Evolutionary conservation across 768 basidiomycete genomes (phyloP).

Genomic region (Hysterangium stoloniferum): DNA sequence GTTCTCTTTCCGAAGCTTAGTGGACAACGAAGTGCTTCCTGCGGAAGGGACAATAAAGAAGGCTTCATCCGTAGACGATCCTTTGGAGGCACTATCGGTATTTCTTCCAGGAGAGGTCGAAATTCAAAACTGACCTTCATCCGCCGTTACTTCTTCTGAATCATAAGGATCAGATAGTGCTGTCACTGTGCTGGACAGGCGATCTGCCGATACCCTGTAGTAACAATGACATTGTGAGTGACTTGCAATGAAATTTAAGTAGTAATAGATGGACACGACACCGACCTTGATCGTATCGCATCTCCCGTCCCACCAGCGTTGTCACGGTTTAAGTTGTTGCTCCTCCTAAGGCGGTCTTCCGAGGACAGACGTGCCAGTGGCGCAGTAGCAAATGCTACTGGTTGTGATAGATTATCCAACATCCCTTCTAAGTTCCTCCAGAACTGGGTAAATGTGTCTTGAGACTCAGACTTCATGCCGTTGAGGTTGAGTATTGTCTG

Average conservation of each 20-base stretch:
- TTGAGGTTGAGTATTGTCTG: constrained; percentile 8
- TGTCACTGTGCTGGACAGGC: constrained; percentile 2
- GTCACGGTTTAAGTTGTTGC: constrained; percentile 20
- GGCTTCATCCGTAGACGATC: constrained; percentile 57
- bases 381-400: constrained; percentile 74
- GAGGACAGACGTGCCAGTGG: constrained; percentile 37
- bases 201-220: too few species aligned
- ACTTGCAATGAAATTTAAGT: too few species aligned
- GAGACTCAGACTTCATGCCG: constrained; percentile 56
- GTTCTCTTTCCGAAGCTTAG: constrained; percentile 59
- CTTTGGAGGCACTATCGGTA: constrained; percentile 30
- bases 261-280: constrained; percentile 60
- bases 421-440: constrained; percentile 86
- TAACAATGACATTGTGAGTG: too few species aligned
- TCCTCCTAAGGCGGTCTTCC: too few species aligned
- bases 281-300: constrained; percentile 60
- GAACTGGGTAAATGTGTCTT: constrained; percentile 83
- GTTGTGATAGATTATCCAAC: constrained; percentile 78
- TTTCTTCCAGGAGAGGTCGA: constrained; percentile 3
- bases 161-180: constrained; percentile 43
- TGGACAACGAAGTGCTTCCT: constrained; percentile 41
- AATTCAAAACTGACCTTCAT: constrained; percentile 43
- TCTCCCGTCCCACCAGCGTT: constrained; percentile 38
- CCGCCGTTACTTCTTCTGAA: constrained; percentile 45
- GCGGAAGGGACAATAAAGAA: constrained; percentile 64